These are phyloP conservation scores for Cucurbita maxima DNA, from an alignment of 306 rosid species.

Conservation along the genomic window DNA sequence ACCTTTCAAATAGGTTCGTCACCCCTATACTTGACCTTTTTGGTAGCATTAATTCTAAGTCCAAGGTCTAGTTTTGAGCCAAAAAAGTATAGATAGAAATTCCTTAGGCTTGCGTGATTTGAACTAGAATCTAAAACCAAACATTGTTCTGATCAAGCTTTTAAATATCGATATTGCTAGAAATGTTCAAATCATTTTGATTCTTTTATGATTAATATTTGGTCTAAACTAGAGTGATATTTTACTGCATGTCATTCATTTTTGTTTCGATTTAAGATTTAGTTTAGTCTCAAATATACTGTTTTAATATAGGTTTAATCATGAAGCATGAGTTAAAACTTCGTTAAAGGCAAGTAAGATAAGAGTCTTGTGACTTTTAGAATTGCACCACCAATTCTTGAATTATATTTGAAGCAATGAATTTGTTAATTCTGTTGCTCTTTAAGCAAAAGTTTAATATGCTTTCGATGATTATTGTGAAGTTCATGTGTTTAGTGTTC, in stretches of 20 bases:
- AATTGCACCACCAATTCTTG: background rate
- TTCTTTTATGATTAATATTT: background rate
- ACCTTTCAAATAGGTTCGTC: background rate
- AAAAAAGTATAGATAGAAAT: background rate
- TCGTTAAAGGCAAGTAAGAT: background rate
- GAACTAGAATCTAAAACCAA: no score
- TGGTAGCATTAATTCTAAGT: background rate
- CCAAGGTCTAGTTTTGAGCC: background rate
- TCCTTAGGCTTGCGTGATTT: background rate
- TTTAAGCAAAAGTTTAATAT: background rate
- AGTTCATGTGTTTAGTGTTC: background rate
- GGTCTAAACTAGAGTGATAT: background rate
- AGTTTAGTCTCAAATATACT: no score
- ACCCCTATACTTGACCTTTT: background rate
- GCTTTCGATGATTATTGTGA: background rate
- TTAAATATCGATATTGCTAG: no score
- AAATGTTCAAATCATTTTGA: no score
- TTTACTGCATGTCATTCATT: no score
- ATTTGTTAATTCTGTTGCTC: background rate
- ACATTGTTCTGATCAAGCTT: no score
- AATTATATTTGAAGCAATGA: slow-evolving; percentile 1
- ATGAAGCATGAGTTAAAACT: background rate
- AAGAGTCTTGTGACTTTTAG: background rate
- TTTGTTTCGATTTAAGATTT: no score
- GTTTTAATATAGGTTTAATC: no score